Conservation (phyloP, 768 basidiomycete genomes). For the Tricholoma matsutake region DNA sequence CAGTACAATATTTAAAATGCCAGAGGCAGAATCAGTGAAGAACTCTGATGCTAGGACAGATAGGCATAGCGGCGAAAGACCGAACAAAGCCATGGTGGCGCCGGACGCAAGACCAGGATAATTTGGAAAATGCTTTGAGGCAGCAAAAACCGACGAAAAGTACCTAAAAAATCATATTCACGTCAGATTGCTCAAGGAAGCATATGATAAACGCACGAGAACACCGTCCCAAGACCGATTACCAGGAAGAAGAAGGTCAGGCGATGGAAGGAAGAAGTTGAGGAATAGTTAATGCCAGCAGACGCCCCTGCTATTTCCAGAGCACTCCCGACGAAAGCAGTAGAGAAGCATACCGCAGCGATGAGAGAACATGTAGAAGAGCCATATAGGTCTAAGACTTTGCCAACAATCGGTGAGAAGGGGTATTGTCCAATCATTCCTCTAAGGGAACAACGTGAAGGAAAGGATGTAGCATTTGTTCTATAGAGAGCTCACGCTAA, state of each 20-base stretch:
- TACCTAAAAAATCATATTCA: slow-evolving; percentile 34
- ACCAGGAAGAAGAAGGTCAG: slow-evolving; percentile 60
- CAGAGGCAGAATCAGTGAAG: slow-evolving; percentile 49
- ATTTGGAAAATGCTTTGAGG: slow-evolving; percentile 64
- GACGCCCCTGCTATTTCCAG: slow-evolving; percentile 49
- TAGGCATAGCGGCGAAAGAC: slow-evolving; percentile 77
- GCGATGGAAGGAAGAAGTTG: slow-evolving; percentile 44
- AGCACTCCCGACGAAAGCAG: slow-evolving; percentile 63
- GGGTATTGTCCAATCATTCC: slow-evolving; percentile 84
- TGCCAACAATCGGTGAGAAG: slow-evolving; percentile 66
- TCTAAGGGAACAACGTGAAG: slow-evolving; percentile 36
- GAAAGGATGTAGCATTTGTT: background rate
- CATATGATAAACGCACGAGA: slow-evolving; percentile 52
- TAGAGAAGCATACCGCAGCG: slow-evolving; percentile 54
- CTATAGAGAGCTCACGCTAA: slow-evolving; percentile 53
- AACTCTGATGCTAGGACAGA: slow-evolving; percentile 59
- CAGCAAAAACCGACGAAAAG: slow-evolving; percentile 74
- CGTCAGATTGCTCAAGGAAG: background rate
- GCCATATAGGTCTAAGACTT: slow-evolving; percentile 63
- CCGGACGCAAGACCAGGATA: slow-evolving; percentile 68
- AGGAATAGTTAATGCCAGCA: slow-evolving; percentile 32
- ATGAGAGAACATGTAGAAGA: slow-evolving; percentile 65
- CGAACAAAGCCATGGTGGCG: slow-evolving; percentile 67
- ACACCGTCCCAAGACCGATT: slow-evolving; percentile 64
- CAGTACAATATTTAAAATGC: slow-evolving; percentile 39